phyloP scores from a whole-genome alignment of 495 filamentous ascomycete genomes.

The Cudoniella acicularis region DNA sequence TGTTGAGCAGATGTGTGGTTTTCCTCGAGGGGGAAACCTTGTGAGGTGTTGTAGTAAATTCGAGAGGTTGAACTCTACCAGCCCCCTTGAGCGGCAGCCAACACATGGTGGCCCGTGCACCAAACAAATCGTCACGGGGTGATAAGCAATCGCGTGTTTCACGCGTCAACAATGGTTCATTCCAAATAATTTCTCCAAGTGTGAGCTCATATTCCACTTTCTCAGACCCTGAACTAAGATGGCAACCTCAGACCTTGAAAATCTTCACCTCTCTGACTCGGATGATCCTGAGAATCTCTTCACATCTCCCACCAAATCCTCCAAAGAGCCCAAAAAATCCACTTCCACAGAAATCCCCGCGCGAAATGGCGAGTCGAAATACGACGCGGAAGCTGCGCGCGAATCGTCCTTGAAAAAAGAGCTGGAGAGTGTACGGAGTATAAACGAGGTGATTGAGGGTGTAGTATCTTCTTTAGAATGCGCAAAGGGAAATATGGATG shows the following conservation, averaged over 20 bases:
- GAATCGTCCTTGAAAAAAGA: slow-evolving; percentile 73
- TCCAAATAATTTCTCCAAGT: background rate
- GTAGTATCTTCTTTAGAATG: slow-evolving; percentile 75
- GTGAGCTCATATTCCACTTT: background rate
- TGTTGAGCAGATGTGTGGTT: background rate
- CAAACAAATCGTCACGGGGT: background rate
- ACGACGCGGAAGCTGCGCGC: slow-evolving; percentile 64
- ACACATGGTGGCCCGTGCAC: no score
- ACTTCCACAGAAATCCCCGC: slow-evolving; percentile 8
- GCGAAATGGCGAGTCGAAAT: slow-evolving; percentile 49
- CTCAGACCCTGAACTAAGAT: slow-evolving; percentile 10
- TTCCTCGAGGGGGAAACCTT: background rate
- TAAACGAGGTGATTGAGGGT: slow-evolving; percentile 83
- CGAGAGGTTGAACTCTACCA: background rate
- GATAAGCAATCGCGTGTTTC: slow-evolving; percentile 5
- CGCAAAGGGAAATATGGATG: slow-evolving; percentile 89
- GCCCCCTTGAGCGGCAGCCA: background rate
- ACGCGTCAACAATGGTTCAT: slow-evolving; percentile 8
- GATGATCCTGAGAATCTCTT: slow-evolving; percentile 64
- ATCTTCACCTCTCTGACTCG: slow-evolving; percentile 50
- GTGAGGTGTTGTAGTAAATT: background rate
- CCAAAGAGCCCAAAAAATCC: no score
- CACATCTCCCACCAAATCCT: slow-evolving; percentile 58
- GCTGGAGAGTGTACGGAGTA: slow-evolving; percentile 73
- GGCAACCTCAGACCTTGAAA: slow-evolving; percentile 23